Evolutionary conservation across 176 grass and related monocot species (phyloP).

Genomic region (Miscanthus lutarioriparius): DNA sequence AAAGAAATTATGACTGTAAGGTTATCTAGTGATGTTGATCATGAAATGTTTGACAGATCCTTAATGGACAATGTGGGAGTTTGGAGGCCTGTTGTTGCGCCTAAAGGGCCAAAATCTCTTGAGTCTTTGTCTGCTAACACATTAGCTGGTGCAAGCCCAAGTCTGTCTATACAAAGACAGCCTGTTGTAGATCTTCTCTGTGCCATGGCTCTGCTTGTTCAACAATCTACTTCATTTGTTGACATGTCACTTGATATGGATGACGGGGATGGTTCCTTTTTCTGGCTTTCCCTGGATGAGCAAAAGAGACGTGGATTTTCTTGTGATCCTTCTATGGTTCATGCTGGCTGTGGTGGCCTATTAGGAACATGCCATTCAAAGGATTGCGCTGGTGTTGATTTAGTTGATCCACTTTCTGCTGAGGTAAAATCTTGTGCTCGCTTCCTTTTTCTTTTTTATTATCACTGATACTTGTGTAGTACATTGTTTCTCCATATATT

Average conservation of each 20-base stretch:
- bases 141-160: constrained; percentile 52
- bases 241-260: constrained; percentile 88
- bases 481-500: constrained; percentile 16
- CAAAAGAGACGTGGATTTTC: constrained; percentile 79
- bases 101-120: constrained; percentile 68
- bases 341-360: constrained; percentile 95
- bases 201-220: constrained; percentile 80
- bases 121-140: constrained; percentile 51
- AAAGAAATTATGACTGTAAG: constrained; percentile 83
- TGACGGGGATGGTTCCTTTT: constrained; percentile 82
- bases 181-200: constrained; percentile 89
- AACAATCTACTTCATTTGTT: constrained; percentile 90
- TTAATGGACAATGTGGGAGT: constrained; percentile 69
- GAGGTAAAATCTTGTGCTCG: constrained; percentile 58
- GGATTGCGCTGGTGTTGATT: constrained; percentile 88
- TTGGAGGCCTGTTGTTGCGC: constrained; percentile 70
- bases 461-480: constrained; percentile 19
- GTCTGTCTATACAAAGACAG: constrained; percentile 52
- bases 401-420: constrained; percentile 91
- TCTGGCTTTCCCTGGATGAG: constrained; percentile 87
- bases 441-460: constrained; percentile 12
- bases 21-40: constrained; percentile 77
- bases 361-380: constrained; percentile 86
- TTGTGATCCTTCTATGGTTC: constrained; percentile 87
- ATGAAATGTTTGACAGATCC: constrained; percentile 69